Evolutionary conservation across 2,329 filamentous ascomycete species (phyloP).

Genomic region (Aspergillus pseudoviridinutans): DNA sequence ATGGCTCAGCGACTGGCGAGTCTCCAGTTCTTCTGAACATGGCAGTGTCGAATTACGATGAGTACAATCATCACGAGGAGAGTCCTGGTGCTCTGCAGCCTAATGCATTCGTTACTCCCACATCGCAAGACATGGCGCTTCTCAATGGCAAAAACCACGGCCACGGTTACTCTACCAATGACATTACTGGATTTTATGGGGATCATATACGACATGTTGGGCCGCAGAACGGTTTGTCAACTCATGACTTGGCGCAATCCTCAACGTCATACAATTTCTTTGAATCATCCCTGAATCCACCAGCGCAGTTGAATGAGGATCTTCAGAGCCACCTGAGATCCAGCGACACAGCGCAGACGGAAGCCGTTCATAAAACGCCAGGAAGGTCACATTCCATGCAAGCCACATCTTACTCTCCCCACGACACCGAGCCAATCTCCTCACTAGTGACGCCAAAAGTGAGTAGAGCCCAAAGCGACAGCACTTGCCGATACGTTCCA

Average conservation of each 20-base stretch:
- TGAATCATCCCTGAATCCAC: conserved; percentile 15
- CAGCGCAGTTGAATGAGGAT: neutral
- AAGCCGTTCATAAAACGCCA: conserved; percentile 9
- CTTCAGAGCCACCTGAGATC: neutral
- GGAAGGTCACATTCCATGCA: conserved; percentile 26
- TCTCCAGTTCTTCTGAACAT: neutral
- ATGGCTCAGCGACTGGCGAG: neutral
- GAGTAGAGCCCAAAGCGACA: conserved; percentile 23
- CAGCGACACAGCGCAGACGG: conserved; percentile 3
- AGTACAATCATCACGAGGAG: neutral
- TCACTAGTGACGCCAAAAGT: conserved; percentile 26
- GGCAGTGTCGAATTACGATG: neutral
- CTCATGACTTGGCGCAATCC: conserved; percentile 7
- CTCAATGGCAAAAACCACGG: neutral
- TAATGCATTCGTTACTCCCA: neutral
- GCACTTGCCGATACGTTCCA: conserved; percentile 6
- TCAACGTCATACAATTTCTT: conserved; percentile 21
- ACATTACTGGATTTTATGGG: neutral
- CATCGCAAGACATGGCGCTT: neutral
- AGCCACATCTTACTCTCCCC: conserved; percentile 28
- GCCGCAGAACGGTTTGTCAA: neutral
- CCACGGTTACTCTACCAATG: neutral
- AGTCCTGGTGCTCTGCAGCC: neutral
- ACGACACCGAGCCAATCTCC: conserved; percentile 40
- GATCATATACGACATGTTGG: neutral